These are phyloP conservation scores for Elongisporangium undulatum DNA, from an alignment of 352 stramenopile species.

Conservation along the genomic window DNA sequence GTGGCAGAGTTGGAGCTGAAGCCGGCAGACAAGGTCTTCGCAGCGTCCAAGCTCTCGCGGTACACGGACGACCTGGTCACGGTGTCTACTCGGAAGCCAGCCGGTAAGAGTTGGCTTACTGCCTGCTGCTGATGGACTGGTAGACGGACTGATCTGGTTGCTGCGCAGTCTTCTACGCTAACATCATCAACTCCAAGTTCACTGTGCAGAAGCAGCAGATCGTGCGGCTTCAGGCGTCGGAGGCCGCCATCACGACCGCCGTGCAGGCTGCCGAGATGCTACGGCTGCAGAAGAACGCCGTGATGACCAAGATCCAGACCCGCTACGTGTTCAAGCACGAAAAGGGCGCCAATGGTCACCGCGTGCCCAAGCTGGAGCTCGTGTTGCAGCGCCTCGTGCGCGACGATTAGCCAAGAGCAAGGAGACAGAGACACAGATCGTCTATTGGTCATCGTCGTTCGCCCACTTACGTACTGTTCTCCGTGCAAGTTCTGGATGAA, in stretches of 20 bases:
- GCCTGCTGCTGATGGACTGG: background rate
- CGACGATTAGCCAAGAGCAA: slow-evolving; percentile 15
- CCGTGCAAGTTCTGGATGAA: background rate
- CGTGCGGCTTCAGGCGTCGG: slow-evolving; percentile 59
- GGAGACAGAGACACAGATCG: slow-evolving; percentile 1
- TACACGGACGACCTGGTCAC: slow-evolving; percentile 75
- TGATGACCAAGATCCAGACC: slow-evolving; percentile 63
- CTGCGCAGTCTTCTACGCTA: slow-evolving; percentile 65
- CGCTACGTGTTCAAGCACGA: slow-evolving; percentile 55
- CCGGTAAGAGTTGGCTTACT: slow-evolving; percentile 26
- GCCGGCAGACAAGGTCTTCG: slow-evolving; percentile 30
- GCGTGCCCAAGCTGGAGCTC: slow-evolving; percentile 71
- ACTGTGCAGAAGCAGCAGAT: slow-evolving; percentile 58
- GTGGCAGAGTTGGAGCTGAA: slow-evolving; percentile 43
- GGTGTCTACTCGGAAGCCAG: slow-evolving; percentile 61
- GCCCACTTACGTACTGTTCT: background rate
- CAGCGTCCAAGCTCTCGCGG: slow-evolving; percentile 51
- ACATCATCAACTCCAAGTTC: slow-evolving; percentile 81
- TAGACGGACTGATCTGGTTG: background rate
- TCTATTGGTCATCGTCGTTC: slow-evolving; percentile 1
- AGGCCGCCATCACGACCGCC: slow-evolving; percentile 66
- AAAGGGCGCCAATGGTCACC: slow-evolving; percentile 43
- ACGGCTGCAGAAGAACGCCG: slow-evolving; percentile 52
- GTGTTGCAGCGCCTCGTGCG: slow-evolving; percentile 40
- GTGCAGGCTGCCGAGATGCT: slow-evolving; percentile 70